These are phyloP conservation scores for Paramecium tetraurelia DNA, from an alignment of 73 alveolate genomes.

Conservation along the genomic window DNA sequence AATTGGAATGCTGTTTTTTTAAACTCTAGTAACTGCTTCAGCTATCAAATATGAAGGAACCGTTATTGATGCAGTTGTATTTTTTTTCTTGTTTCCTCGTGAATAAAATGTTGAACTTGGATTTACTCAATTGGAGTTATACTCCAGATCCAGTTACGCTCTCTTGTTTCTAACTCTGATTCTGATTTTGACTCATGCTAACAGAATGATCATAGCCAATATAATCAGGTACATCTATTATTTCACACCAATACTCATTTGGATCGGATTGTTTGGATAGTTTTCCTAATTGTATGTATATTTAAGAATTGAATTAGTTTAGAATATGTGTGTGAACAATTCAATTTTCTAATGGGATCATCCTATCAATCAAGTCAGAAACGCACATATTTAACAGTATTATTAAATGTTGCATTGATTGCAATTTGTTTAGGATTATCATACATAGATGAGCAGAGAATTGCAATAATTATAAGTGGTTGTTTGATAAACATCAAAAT, in stretches of 20 bases:
- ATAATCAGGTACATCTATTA: neutral
- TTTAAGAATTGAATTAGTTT: neutral
- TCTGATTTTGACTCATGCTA: neutral
- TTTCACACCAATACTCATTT: neutral
- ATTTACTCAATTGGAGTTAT: neutral
- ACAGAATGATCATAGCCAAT: neutral
- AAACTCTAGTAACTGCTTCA: neutral
- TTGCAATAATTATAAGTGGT: neutral
- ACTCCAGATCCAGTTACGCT: neutral
- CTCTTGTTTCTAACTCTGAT: neutral
- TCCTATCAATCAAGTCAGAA: neutral
- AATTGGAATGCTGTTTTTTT: neutral
- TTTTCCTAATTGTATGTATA: conserved; percentile 21
- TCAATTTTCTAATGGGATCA: conserved; percentile 30
- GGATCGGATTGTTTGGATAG: conserved; percentile 5
- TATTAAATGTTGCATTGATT: neutral
- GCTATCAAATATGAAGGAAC: neutral
- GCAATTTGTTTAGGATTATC: neutral
- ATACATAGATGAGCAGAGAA: neutral
- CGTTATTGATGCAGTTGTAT: neutral
- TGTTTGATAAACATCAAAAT: neutral
- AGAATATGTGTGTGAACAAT: conserved; percentile 12
- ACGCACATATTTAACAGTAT: neutral
- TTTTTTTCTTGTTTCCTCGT: conserved; percentile 24
- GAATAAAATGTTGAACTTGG: neutral